A percentile compares a stretch with the other conserved stretches of the same genome.
phyloP scores from a whole-genome alignment of 176 grass and related monocot genomes.

The Eleusine indica region DNA sequence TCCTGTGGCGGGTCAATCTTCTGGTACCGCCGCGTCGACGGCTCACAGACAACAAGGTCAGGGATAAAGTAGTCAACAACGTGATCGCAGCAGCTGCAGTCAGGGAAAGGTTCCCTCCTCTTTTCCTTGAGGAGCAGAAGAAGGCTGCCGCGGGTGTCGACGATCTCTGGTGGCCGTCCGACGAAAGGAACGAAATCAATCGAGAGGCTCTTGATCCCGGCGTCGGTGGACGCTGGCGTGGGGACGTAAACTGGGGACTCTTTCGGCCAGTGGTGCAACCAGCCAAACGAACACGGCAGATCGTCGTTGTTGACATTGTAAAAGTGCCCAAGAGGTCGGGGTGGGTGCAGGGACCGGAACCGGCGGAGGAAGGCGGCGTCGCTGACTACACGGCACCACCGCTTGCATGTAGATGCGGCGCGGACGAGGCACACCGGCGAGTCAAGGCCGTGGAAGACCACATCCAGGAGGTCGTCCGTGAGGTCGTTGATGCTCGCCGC shows the following conservation, averaged over 20 bases:
- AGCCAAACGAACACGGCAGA: not conserved
- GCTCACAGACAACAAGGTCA: not conserved
- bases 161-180: not conserved
- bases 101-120: not conserved
- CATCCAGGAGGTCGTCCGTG: constrained; percentile 24
- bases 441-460: constrained; percentile 25
- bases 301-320: not conserved
- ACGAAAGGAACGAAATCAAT: not conserved
- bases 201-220: not conserved
- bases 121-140: constrained; percentile 14
- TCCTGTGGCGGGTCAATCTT: not conserved
- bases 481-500: not conserved
- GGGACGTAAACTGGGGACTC: not conserved
- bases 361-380: constrained; percentile 1
- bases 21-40: not conserved
- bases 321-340: not conserved
- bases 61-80: not conserved
- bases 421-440: constrained; percentile 13
- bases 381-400: not conserved
- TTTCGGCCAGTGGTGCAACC: fast-evolving
- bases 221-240: not conserved
- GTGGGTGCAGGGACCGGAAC: not conserved
- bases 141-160: constrained; percentile 10
- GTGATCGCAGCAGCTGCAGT: no score
- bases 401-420: constrained; percentile 31